Conservation (phyloP, 352 stramenopile species). For the Globisporangium sylvaticum region DNA sequence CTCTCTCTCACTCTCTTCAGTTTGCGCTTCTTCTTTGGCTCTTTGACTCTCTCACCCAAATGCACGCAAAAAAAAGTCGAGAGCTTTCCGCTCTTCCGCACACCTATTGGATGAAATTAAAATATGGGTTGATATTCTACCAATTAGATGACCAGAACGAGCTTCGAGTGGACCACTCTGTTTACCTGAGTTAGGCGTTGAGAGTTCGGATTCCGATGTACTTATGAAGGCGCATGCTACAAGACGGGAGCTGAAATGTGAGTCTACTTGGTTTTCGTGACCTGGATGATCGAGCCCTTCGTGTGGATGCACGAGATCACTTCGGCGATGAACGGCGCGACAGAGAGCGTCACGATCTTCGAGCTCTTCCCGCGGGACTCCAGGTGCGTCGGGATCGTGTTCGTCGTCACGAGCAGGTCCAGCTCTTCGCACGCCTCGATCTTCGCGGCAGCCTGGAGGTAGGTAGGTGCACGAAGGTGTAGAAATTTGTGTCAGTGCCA, state of each 20-base stretch:
- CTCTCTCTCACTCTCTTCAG: background rate
- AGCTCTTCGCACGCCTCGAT: slow-evolving; percentile 72
- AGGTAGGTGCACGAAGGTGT: background rate
- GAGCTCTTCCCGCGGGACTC: slow-evolving; percentile 28
- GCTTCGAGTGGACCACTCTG: background rate
- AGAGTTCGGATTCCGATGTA: background rate
- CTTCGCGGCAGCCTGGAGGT: slow-evolving; percentile 42
- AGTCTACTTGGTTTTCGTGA: slow-evolving; percentile 72
- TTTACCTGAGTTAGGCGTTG: background rate
- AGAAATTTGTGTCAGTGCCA: background rate
- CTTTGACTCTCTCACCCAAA: background rate
- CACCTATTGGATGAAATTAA: slow-evolving; percentile 9
- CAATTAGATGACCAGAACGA: slow-evolving; percentile 1
- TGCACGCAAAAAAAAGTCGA: background rate
- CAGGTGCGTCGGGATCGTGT: slow-evolving; percentile 67
- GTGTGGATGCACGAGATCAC: slow-evolving; percentile 88
- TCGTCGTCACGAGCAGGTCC: slow-evolving; percentile 82
- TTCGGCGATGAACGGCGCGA: slow-evolving; percentile 85
- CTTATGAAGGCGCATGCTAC: background rate
- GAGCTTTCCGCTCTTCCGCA: background rate
- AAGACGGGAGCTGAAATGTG: background rate
- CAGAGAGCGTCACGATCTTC: slow-evolving; percentile 85
- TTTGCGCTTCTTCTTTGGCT: background rate
- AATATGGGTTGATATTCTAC: slow-evolving; percentile 1
- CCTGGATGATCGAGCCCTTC: slow-evolving; percentile 83